Percentiles rank a stretch among this genome's conserved stretches.
phyloP scores from a whole-genome alignment of 2,329 filamentous ascomycete species.

The Cryphonectria radicalis region DNA sequence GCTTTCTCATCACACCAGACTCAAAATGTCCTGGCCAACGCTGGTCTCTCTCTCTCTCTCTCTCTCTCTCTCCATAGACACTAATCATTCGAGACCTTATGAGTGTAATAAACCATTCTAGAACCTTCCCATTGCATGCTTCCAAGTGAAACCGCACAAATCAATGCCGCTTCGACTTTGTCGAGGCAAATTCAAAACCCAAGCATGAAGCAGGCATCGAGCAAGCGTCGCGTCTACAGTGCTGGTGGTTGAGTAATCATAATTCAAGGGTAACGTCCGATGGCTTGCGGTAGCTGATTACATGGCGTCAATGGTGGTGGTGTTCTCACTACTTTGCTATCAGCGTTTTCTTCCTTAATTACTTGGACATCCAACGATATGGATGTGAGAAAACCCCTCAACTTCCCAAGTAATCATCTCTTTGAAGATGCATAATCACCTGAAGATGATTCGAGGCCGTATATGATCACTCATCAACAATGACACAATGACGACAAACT shows the following conservation, averaged over 20 bases:
- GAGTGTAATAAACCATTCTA: no score
- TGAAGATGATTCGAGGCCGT: background rate
- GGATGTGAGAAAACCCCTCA: background rate
- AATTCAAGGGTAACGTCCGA: background rate
- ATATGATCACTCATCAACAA: background rate
- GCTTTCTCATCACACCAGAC: background rate
- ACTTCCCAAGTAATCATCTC: background rate
- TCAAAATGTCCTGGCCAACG: background rate
- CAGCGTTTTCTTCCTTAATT: background rate
- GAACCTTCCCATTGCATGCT: background rate
- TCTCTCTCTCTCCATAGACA: background rate
- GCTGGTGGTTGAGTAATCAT: slow-evolving; percentile 1
- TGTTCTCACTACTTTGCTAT: background rate
- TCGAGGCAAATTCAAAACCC: background rate
- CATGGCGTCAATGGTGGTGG: background rate
- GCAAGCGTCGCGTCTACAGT: background rate
- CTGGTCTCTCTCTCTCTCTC: background rate
- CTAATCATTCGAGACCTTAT: background rate
- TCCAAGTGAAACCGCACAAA: background rate
- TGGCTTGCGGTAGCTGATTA: background rate
- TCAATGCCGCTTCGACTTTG: background rate
- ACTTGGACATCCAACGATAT: background rate
- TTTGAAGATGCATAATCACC: background rate
- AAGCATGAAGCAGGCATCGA: background rate
- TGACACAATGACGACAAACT: background rate